Conservation (phyloP, 1,284 basidiomycete genomes). For the Cryptococcus wingfieldii region DNA sequence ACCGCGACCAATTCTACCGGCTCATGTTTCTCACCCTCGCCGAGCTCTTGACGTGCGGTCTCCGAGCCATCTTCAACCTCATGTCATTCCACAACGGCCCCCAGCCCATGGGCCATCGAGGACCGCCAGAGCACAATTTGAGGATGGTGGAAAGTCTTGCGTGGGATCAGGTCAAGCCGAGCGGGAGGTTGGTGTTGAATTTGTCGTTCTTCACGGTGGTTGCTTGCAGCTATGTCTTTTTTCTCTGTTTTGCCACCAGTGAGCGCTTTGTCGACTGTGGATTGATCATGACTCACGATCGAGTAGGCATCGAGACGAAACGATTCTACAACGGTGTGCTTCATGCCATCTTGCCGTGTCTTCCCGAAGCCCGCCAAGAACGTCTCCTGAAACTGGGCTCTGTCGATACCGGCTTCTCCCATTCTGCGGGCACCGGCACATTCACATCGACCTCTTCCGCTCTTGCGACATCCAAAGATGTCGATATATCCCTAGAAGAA, state of each 20-base stretch:
- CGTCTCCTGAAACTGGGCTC: conserved; percentile 8
- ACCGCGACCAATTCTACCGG: conserved; percentile 38
- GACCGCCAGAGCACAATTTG: conserved; percentile 23
- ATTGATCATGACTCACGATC: background rate
- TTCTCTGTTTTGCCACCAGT: conserved; percentile 43
- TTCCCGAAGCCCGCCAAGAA: conserved; percentile 10
- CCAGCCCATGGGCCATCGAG: conserved; percentile 28
- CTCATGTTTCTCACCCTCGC: conserved; percentile 34
- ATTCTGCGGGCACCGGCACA: background rate
- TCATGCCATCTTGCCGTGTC: conserved; percentile 21
- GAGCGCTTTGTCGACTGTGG: conserved; percentile 6
- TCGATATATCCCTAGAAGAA: conserved; percentile 15
- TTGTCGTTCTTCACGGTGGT: conserved; percentile 38
- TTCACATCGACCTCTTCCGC: background rate
- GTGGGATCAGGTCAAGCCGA: conserved; percentile 8
- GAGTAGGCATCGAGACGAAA: conserved; percentile 32
- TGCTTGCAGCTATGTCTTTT: conserved; percentile 37
- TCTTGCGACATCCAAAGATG: conserved; percentile 1
- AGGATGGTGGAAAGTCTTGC: conserved; percentile 23
- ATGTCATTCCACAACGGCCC: conserved; percentile 35
- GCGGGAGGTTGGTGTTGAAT: conserved; percentile 14
- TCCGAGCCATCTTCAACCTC: conserved; percentile 43
- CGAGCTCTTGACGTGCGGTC: conserved; percentile 36
- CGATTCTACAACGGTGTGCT: conserved; percentile 33
- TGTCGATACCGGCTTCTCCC: conserved; percentile 6